Evolutionary conservation across 176 grass and related monocot genomes (phyloP).

Genomic region (Lolium perenne): DNA sequence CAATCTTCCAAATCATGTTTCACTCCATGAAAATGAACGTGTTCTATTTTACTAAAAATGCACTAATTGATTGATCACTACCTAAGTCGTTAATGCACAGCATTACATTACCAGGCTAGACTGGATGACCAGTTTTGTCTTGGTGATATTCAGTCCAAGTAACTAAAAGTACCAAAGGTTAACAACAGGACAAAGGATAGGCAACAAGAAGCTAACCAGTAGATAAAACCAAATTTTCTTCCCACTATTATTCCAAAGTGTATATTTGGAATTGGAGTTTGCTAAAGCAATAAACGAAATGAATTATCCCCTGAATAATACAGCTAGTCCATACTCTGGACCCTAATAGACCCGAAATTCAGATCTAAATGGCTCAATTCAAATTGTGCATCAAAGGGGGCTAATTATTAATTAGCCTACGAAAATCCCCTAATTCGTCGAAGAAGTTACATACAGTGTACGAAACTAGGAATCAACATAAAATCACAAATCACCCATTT

Average conservation of each 20-base stretch:
- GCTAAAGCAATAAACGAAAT: conserved; percentile 20
- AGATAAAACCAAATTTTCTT: conserved; percentile 3
- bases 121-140: background rate
- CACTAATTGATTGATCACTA: background rate
- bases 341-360: background rate
- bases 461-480: background rate
- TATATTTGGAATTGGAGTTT: conserved; percentile 16
- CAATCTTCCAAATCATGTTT: background rate
- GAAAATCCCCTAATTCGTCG: background rate
- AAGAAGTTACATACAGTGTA: background rate
- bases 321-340: background rate
- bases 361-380: background rate
- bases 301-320: background rate
- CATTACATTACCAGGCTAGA: conserved; percentile 10
- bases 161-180: background rate
- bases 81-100: background rate
- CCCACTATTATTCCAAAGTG: conserved; percentile 35
- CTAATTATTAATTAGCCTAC: background rate
- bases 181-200: conserved; percentile 19
- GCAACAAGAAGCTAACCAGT: background rate
- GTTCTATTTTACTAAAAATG: conserved; percentile 32
- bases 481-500: background rate
- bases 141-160: background rate
- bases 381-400: conserved; percentile 10
- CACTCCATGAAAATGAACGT: conserved; percentile 4